Base-by-base conservation (phyloP, 768 basidiomycete genomes). In the Pleurotus djamor region DNA sequence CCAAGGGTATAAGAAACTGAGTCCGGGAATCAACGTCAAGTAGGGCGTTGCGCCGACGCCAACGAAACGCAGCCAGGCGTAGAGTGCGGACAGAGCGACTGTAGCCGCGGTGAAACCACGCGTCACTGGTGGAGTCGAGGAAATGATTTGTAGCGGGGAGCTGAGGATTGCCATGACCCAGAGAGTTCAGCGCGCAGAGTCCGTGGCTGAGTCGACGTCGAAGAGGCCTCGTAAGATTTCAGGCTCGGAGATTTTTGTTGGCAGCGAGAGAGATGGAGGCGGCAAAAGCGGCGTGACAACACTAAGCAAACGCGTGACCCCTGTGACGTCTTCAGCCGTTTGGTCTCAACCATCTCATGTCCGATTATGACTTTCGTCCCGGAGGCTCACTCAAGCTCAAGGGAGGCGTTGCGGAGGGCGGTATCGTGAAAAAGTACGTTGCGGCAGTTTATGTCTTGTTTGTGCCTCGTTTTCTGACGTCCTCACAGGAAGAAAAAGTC, bases 341-440 rank as follows among this genome's bases (percentile, higher is more conserved):
- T 61, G 60, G 61, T 32, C 48, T 34, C 60, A 48, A 58, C 60
- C 69, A 41, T 59, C 59, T 64, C 74, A 93, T 93, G 89, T 86
- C 88, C 59, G 91, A 91, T 72, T 95, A 96, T 74, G 85, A 90
- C 76, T 79, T 90, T 74, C 86, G 87, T 71, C 87, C 91, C 58
- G 90, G 92, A 50, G 93, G 94, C 69, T 87, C 91, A 64, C 89
- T 96, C 71, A 96, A 94, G 73, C 82, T 96, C 68, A 96, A 94
- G 76, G 85, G 90, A n/a, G 86, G 83, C 37, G 87, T 88, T 36
- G 78, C 79, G 32, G 92, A 91, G 64, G 92, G 90, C 59, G 89
- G 91, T 3, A 81, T 89, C 59, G 85, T 87, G 48, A 94, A 94
- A 74, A 94, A 94, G 93, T 92, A 64, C 63, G 85, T 59, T 32